Evolutionary conservation across 169 alveolate genomes (phyloP), one percentile per base, ranked within the genome.

Genomic region (Cryptosporidium sp.): DNA sequence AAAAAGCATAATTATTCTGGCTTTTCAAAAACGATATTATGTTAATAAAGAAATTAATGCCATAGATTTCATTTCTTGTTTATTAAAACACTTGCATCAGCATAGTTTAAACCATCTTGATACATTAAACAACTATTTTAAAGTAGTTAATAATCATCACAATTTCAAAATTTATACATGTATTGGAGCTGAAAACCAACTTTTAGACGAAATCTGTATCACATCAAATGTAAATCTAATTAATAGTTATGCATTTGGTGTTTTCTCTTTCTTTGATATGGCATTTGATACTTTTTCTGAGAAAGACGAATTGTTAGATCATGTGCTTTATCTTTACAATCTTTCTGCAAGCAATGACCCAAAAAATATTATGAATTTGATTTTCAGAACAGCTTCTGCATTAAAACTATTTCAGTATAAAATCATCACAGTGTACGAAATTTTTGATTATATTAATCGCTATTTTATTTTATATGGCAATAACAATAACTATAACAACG

Each of bases 211-310:
- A 35, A 29, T 73, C 21, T 73, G 16, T 14, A 3, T 73, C 14
- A 10, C 35, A 31, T 73, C 86, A 33, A 55, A 55, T 73, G 58
- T 16, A 8, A 33, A 23, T 41, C 16, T 59, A 18, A 50, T 80
- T 16, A 37, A 62, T n/a, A 62, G 50, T 21, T 80, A 29, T 43
- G 33, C 80, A 21, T 80, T 80, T 62, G 89, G 89, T 14, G 26
- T 80, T 45, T 80, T 65, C 51, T 62, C 89, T 1, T 62, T 80
- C 43, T 39, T 80, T 59, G 89, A 80, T 62, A 59, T 65, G 12
- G 59, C 50, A 29, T 65, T 65, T 45, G 75, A 80, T 29, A 62
- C 26, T 45, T 65, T 80, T 31, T 65, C 89, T 26, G 45, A n/a
- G 21, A 80, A 62, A 18, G 59, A 59, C 29, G 69, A 80, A 23